phyloP scores from a whole-genome alignment of 192 early-diverging fungal species.

The Coemansia sp. region DNA sequence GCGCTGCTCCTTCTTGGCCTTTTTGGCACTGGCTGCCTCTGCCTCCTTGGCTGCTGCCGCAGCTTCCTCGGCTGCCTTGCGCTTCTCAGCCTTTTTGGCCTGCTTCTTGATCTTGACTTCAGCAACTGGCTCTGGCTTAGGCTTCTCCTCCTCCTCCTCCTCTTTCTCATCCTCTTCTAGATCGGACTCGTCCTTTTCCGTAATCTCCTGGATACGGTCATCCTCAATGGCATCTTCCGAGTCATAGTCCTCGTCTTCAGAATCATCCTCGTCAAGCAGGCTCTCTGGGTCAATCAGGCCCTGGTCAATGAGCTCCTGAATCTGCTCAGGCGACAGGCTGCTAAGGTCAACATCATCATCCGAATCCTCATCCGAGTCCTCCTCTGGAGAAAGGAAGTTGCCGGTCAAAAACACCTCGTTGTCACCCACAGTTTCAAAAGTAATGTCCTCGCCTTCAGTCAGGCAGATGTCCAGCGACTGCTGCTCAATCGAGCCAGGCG shows the following conservation, averaged over 20 bases:
- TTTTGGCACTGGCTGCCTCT: constrained; percentile 40
- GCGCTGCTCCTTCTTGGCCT: constrained; percentile 37
- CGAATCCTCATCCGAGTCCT: constrained; percentile 50
- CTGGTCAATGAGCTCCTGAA: constrained; percentile 34
- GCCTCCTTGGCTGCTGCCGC: constrained; percentile 34
- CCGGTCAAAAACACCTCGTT: constrained; percentile 49
- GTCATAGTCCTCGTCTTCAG: constrained; percentile 46
- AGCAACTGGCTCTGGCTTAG: constrained; percentile 11
- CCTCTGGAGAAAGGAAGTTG: constrained; percentile 33
- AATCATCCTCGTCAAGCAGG: constrained; percentile 35
- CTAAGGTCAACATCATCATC: constrained; percentile 40
- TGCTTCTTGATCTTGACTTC: constrained; percentile 57
- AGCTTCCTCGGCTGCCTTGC: constrained; percentile 31
- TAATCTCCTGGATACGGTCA: constrained; percentile 43
- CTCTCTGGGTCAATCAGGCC: constrained; percentile 30
- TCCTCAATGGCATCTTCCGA: constrained; percentile 49
- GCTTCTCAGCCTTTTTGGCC: constrained; percentile 50
- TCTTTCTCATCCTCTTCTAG: constrained; percentile 33
- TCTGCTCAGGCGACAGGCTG: constrained; percentile 21
- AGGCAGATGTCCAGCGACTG: constrained; percentile 66
- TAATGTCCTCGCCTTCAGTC: constrained; percentile 79
- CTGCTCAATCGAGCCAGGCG: constrained; percentile 74
- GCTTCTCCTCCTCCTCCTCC: constrained; percentile 33
- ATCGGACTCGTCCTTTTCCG: constrained; percentile 44
- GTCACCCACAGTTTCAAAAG: constrained; percentile 68